Conservation (phyloP, 2,329 filamentous ascomycete species). For the Venturia asperata region DNA sequence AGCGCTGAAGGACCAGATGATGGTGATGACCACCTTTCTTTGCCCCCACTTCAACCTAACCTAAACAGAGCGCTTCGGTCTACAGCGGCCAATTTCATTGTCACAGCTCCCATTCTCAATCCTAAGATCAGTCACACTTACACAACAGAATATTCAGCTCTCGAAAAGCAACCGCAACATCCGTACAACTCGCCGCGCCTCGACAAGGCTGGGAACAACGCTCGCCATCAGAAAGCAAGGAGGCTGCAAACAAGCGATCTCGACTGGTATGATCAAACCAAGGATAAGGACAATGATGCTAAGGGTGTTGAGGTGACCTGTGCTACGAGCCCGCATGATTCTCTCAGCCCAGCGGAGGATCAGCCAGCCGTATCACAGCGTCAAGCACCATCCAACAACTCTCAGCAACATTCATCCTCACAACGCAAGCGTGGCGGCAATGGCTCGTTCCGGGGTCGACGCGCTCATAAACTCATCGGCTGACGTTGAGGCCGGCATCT, state of each 20-base stretch:
- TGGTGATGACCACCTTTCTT: slow-evolving; percentile 58
- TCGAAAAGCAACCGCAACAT: slow-evolving; percentile 24
- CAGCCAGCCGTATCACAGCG: not conserved
- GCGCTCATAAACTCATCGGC: slow-evolving; percentile 4
- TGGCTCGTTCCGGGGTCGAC: slow-evolving; percentile 10
- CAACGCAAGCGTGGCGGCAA: slow-evolving; percentile 4
- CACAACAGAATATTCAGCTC: slow-evolving; percentile 6
- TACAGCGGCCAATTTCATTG: slow-evolving; percentile 28
- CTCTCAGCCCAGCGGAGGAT: slow-evolving; percentile 2
- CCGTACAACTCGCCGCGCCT: slow-evolving; percentile 33
- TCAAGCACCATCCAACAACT: slow-evolving; percentile 1
- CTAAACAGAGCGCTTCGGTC: slow-evolving; percentile 41
- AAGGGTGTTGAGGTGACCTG: not conserved
- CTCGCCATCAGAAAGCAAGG: slow-evolving; percentile 71
- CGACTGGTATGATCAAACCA: slow-evolving; percentile 61
- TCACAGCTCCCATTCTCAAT: slow-evolving; percentile 40
- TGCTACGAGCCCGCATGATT: slow-evolving; percentile 12
- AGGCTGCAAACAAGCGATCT: slow-evolving; percentile 95
- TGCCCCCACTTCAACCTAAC: slow-evolving; percentile 37
- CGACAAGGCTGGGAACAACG: slow-evolving; percentile 53
- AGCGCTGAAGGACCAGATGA: slow-evolving; percentile 68
- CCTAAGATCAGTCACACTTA: slow-evolving; percentile 30
- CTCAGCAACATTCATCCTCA: slow-evolving; percentile 10
- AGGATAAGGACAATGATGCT: not conserved
- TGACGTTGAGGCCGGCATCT: slow-evolving; percentile 13